Conservation (phyloP, 2,329 filamentous ascomycete genomes). For the Davidsoniella eucalypti region DNA sequence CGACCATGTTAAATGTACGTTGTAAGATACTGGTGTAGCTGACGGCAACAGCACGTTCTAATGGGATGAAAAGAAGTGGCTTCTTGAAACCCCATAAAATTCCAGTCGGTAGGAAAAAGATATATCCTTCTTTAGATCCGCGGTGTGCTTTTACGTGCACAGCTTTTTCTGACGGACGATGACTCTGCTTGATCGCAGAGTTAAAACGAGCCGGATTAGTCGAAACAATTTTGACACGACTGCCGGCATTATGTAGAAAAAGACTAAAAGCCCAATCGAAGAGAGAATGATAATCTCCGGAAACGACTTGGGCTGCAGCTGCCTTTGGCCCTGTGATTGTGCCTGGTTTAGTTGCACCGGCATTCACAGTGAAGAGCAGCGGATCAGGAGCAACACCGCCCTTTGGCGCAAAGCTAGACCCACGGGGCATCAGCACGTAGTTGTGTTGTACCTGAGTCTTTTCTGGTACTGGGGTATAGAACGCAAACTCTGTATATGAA, state of each 20-base stretch:
- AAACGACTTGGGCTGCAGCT: constrained; percentile 32
- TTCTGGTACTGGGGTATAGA: constrained; percentile 48
- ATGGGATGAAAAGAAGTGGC: constrained; percentile 46
- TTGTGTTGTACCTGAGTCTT: constrained; percentile 50
- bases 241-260: constrained; percentile 33
- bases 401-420: constrained; percentile 35
- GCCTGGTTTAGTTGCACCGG: constrained; percentile 43
- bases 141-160: constrained; percentile 51
- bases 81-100: constrained; percentile 59
- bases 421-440: constrained; percentile 44
- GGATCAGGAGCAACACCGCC: constrained; percentile 34
- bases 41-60: constrained; percentile 43
- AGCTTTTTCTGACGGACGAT: constrained; percentile 43
- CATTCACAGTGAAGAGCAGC: constrained; percentile 46
- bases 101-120: constrained; percentile 50
- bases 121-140: constrained; percentile 50
- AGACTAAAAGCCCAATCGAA: constrained; percentile 44
- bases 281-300: constrained; percentile 40
- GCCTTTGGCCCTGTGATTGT: constrained; percentile 36
- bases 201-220: constrained; percentile 41
- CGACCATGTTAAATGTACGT: constrained; percentile 50
- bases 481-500: constrained; percentile 35
- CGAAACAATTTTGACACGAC: constrained; percentile 30
- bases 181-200: constrained; percentile 37
- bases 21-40: constrained; percentile 53